Conservation (phyloP, 2,329 filamentous ascomycete genomes). For the Talaromyces sp. region DNA sequence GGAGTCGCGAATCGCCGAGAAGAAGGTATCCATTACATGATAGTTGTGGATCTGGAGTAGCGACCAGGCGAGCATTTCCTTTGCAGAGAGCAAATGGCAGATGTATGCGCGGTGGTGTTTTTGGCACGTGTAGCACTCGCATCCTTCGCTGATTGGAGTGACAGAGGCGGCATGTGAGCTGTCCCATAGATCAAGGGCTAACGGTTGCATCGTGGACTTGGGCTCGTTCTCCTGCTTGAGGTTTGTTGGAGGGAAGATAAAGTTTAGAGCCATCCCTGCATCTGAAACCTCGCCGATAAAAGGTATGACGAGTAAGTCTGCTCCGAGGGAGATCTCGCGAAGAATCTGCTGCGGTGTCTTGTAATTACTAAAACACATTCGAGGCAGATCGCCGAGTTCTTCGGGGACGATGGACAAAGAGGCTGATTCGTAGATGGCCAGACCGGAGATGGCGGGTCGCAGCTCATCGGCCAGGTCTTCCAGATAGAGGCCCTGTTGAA, state of each 20-base stretch:
- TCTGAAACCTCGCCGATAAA: constrained; percentile 74
- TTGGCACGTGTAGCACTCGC: constrained; percentile 76
- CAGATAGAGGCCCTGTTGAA: constrained; percentile 75
- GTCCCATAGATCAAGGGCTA: constrained; percentile 78
- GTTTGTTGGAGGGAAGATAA: constrained; percentile 59
- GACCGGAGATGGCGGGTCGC: constrained; percentile 53
- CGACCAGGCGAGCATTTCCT: constrained; percentile 96
- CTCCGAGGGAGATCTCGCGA: constrained; percentile 66
- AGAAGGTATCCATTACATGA: constrained; percentile 66
- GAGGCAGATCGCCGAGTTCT: constrained; percentile 59
- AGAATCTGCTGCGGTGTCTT: constrained; percentile 71
- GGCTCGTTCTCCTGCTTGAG: constrained; percentile 12
- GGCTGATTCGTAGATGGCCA: constrained; percentile 73
- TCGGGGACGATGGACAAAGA: constrained; percentile 63
- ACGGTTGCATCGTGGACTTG: constrained; percentile 31
- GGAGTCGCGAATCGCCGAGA: constrained; percentile 61
- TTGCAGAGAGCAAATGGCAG: constrained; percentile 79
- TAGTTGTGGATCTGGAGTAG: constrained; percentile 92
- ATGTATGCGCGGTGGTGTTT: constrained; percentile 82
- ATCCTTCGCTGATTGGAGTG: constrained; percentile 57
- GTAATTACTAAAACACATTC: constrained; percentile 67
- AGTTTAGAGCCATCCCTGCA: constrained; percentile 76
- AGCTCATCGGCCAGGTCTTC: constrained; percentile 64
- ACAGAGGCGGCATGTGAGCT: constrained; percentile 56
- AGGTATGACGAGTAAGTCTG: constrained; percentile 73